Percentiles rank a stretch among this genome's conserved stretches.
Evolutionary conservation across 495 filamentous ascomycete genomes (phyloP).

Genomic region (Talaromyces adpressus): DNA sequence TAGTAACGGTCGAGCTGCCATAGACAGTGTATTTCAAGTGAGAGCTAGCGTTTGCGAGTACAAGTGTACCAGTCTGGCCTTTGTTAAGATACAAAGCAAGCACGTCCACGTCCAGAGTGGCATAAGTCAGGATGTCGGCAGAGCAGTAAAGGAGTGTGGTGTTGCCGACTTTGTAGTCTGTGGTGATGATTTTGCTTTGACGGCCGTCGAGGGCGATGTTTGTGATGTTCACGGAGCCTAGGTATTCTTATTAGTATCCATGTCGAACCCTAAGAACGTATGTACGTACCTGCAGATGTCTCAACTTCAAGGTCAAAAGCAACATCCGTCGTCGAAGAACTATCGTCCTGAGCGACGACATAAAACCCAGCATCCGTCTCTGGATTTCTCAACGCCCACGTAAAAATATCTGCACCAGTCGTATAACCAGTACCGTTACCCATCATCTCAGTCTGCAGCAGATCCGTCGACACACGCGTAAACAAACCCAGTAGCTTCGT

Average conservation of each 20-base stretch:
- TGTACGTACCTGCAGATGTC: constrained; percentile 44
- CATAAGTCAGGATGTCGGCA: constrained; percentile 61
- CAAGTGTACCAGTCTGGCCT: constrained; percentile 50
- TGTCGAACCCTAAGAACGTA: neutral
- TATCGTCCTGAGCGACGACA: constrained; percentile 52
- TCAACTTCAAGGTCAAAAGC: constrained; percentile 50
- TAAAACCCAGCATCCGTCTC: constrained; percentile 52
- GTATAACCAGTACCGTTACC: constrained; percentile 52
- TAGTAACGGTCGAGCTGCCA: constrained; percentile 30
- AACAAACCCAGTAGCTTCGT: constrained; percentile 51
- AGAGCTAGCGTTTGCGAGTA: constrained; percentile 30
- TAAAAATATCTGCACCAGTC: constrained; percentile 34
- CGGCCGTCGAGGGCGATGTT: constrained; percentile 58
- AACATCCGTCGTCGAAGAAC: constrained; percentile 42
- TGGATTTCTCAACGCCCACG: constrained; percentile 49
- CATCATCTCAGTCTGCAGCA: constrained; percentile 46
- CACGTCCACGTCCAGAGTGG: constrained; percentile 27
- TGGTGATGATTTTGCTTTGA: constrained; percentile 66
- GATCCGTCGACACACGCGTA: constrained; percentile 45
- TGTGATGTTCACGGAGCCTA: constrained; percentile 46
- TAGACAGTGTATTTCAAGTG: constrained; percentile 38
- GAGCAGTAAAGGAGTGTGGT: constrained; percentile 59
- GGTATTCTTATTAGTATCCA: neutral
- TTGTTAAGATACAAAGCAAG: constrained; percentile 61
- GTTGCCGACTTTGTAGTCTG: constrained; percentile 57